Base-by-base conservation (phyloP, 2,329 filamentous ascomycete species). In the Fusarium sp. region DNA sequence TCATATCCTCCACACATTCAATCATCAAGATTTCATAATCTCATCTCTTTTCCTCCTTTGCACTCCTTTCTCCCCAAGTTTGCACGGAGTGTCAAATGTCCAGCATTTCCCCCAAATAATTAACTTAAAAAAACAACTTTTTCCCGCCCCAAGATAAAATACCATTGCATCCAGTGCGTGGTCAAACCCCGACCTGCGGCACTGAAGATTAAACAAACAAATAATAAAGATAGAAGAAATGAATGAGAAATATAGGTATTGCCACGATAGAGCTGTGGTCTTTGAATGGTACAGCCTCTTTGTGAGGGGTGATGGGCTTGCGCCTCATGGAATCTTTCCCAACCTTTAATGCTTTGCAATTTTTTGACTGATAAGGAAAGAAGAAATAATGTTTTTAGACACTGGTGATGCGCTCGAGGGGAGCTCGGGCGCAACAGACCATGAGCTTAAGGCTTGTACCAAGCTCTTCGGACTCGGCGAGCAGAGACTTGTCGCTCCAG, bases 371-470 rank as follows among this genome's bases (percentile, higher is more conserved):
- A 62, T 49, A 68, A 52, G 43, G 54, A 37, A 67, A 67, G 61
- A 55, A 59, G 56, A 71, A 56, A 62, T 49, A 30, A 34, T 43
- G 23, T 59, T 37, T 37, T 73, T 73, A 88, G 57, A 87, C 81
- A 71, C 84, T 87, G 26, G 82, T 83, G 50, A 84, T 79, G 19
- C 85, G 80, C 48, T 87, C 84, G 13, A 71, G 69, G 8, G 94
- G 94, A 65, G 95, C 93, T 75, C 95, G 91, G 18, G 94, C 94
- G 77, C 97, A 93, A 72, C 94, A 97, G 62, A 98, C 94, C 79
- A 97, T 89, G 74, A 98, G 85, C 79, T 95, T 94, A 79, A 98
- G 90, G 67, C 92, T 97, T 1, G 94, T 97, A 16, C 92, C 90
- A 77, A 92, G 90, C 78, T 91, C 90, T 80, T 97, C 92, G 75